These are phyloP conservation scores for Lolium rigidum DNA, from an alignment of 176 grass and related monocot genomes.

Conservation along the genomic window DNA sequence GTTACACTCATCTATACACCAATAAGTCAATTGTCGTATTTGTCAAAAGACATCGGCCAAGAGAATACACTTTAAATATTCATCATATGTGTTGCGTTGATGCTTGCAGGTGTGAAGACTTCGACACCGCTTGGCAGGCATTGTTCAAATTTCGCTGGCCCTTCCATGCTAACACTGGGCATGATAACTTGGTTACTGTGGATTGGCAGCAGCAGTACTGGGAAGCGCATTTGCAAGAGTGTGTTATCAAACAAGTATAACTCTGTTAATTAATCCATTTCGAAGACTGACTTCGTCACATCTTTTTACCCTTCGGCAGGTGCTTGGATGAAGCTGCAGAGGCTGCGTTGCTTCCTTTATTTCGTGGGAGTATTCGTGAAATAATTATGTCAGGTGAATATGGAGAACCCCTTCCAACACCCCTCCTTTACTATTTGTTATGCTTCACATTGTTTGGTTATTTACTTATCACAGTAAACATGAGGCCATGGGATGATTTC, in stretches of 20 bases:
- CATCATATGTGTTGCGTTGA: background rate
- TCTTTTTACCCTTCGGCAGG: slow-evolving; percentile 33
- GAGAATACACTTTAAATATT: background rate
- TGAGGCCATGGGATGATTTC: background rate
- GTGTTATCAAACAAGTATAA: background rate
- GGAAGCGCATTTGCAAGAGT: slow-evolving; percentile 75
- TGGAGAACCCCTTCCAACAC: background rate
- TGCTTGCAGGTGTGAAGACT: slow-evolving; percentile 58
- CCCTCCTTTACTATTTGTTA: background rate
- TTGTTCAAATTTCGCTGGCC: slow-evolving; percentile 60
- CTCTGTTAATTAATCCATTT: background rate
- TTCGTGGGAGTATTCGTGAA: slow-evolving; percentile 53
- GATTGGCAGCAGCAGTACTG: slow-evolving; percentile 68
- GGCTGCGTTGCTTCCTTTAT: slow-evolving; percentile 69
- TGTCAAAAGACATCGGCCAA: background rate
- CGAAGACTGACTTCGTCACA: background rate
- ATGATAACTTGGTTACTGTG: slow-evolving; percentile 26
- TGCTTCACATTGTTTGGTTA: slow-evolving; percentile 21
- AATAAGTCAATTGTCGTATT: background rate
- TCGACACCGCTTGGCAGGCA: slow-evolving; percentile 55
- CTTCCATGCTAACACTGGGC: background rate
- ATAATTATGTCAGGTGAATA: slow-evolving; percentile 58
- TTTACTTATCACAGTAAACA: background rate
- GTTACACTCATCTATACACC: slow-evolving; percentile 27
- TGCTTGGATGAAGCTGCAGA: slow-evolving; percentile 70